A percentile compares a stretch with the other conserved stretches of the same genome.
phyloP scores from a whole-genome alignment of 352 stramenopile species.

The Sclerospora graminicola region DNA sequence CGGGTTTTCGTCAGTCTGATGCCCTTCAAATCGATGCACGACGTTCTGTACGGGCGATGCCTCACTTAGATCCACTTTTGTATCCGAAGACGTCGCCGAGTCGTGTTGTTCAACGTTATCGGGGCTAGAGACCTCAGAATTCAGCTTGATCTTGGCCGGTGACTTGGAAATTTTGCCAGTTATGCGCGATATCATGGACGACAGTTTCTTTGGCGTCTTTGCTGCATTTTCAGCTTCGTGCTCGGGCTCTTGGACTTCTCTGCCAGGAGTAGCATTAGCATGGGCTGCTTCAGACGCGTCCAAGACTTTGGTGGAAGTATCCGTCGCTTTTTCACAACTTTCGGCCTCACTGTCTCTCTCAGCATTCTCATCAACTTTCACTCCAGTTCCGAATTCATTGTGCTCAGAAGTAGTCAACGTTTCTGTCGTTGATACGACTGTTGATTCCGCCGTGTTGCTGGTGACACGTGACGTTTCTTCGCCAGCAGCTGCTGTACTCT shows the following conservation, averaged over 20 bases:
- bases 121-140: slow-evolving; percentile 10
- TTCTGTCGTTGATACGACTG: too few relatives aligned
- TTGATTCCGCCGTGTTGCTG: too few relatives aligned
- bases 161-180: slow-evolving; percentile 15
- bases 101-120: slow-evolving; percentile 19
- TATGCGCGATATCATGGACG: slow-evolving; percentile 20
- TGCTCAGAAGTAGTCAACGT: too few relatives aligned
- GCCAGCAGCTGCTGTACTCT: background rate
- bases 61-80: slow-evolving; percentile 17
- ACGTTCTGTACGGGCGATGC: slow-evolving; percentile 35
- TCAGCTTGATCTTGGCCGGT: slow-evolving; percentile 13
- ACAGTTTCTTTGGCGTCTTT: slow-evolving; percentile 15
- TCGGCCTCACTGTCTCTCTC: too few relatives aligned
- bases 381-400: too few relatives aligned
- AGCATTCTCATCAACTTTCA: too few relatives aligned
- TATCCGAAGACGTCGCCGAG: slow-evolving; percentile 16
- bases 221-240: slow-evolving; percentile 1
- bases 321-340: background rate
- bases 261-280: background rate
- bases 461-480: background rate
- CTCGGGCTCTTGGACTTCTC: slow-evolving; percentile 6
- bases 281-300: background rate
- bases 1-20: slow-evolving; percentile 28
- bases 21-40: slow-evolving; percentile 41
- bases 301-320: background rate